Evolutionary conservation across 257 asterid genomes (phyloP), one percentile per base, ranked within the genome.

Genomic region (Solanum ossicruentum): DNA sequence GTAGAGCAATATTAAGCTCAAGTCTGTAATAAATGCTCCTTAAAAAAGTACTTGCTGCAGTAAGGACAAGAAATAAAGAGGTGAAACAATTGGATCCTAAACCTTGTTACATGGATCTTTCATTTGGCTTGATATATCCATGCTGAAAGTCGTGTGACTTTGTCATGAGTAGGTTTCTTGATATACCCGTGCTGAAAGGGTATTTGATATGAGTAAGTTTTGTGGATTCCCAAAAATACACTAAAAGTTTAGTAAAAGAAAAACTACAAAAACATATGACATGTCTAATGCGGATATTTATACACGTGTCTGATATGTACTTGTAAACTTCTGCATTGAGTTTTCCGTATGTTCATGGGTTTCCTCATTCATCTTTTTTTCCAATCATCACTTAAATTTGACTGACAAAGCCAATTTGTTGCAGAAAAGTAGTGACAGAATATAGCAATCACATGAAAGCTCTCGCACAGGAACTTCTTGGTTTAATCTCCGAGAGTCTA

Each of bases 401-500:
- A 71, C 84, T 89, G 49, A 80, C 84, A 13, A 66, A 43, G 52
- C 41, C 47, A 45, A 45, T 9, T 63, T 17, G 61, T 78, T 21
- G 65, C 92, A 93, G 98, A 86, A 85, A 89, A 80, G 92, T 92
- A 52, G 93, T 93, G 18, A 90, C 92, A 65, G 93, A 91, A 41
- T 96, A 92, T 79, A 89, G 97, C 86, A 94, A 95, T 86, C 89
- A 66, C 85, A 93, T 95, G 93, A 89, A 84, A 23, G 80, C 78
- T 57, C 95, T 96, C 8, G 97, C 98, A 56, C 92, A 91, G 63
- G 89, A 88, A 80, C 89, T 96, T 49, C 87, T 93, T 82, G 87
- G 93, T 71, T 87, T 93, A 89, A 91, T 96, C 32, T 91, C 97
- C 6, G 89, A 92, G 85, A 93, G 95, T 92, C 90, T 93, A 75